These are phyloP conservation scores for Salvia miltiorrhiza DNA, from an alignment of 257 asterid species.

Conservation along the genomic window DNA sequence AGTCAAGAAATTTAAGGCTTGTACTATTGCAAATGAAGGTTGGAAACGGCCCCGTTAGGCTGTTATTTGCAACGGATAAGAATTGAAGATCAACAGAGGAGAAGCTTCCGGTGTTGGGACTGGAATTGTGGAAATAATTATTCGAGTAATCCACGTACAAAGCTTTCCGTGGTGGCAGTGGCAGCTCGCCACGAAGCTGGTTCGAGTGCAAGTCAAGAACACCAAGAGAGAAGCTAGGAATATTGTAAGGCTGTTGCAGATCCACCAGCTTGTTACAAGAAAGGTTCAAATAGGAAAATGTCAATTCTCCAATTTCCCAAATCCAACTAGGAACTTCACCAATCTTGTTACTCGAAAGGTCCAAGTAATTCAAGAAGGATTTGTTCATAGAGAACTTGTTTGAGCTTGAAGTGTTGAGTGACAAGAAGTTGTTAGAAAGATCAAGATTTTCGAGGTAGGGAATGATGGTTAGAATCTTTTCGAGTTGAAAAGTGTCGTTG, in stretches of 20 bases:
- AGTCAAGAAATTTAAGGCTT: background rate
- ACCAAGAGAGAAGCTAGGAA: background rate
- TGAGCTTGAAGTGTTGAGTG: slow-evolving; percentile 8
- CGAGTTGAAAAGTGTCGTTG: slow-evolving; percentile 10
- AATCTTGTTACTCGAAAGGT: slow-evolving; percentile 39
- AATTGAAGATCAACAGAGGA: background rate
- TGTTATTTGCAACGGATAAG: background rate
- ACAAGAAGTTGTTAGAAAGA: slow-evolving; percentile 38
- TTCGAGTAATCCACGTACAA: background rate
- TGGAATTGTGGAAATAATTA: background rate
- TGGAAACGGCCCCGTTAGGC: background rate
- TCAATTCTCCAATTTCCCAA: slow-evolving; percentile 19
- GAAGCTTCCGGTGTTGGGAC: background rate
- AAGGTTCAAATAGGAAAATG: slow-evolving; percentile 18
- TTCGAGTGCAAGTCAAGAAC: slow-evolving; percentile 19
- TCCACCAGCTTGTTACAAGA: slow-evolving; percentile 25
- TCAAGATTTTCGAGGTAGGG: slow-evolving; percentile 19
- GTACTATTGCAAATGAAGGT: background rate
- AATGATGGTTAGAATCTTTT: slow-evolving; percentile 19
- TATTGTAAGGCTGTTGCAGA: slow-evolving; percentile 15
- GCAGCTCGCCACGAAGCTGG: slow-evolving; percentile 4
- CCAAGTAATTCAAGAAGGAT: background rate
- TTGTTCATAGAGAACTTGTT: slow-evolving; percentile 23
- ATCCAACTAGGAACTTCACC: slow-evolving; percentile 42
- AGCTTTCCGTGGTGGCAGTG: background rate